Percentiles rank a stretch among this genome's conserved stretches.
Conservation (phyloP, 345 rosid species). For the Linum trigynum region DNA sequence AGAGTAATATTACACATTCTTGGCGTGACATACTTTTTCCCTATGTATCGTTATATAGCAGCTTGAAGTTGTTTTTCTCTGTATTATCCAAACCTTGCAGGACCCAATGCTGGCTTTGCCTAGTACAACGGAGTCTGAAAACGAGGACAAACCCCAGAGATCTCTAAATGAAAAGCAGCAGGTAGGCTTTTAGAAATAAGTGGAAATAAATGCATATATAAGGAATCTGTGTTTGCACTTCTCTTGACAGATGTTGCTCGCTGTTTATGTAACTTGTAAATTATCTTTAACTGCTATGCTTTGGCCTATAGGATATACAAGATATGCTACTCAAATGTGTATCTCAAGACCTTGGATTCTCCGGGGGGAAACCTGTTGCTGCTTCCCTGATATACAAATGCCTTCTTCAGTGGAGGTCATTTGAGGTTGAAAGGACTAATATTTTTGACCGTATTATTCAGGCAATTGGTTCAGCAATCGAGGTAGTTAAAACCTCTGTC, state of each 20-base stretch:
- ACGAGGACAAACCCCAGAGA: conserved; percentile 7
- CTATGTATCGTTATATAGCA: background rate
- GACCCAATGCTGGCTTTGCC: background rate
- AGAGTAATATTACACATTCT: background rate
- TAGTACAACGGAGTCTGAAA: background rate
- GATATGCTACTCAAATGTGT: conserved; percentile 5
- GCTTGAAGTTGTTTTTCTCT: background rate
- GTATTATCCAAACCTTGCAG: background rate
- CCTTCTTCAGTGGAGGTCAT: conserved; percentile 10
- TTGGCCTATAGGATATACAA: conserved; percentile 8
- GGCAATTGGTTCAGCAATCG: conserved; percentile 8
- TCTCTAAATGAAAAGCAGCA: conserved; percentile 10
- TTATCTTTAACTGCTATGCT: background rate
- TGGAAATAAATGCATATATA: background rate
- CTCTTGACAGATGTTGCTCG: background rate
- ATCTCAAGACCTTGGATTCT: conserved; percentile 9
- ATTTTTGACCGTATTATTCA: conserved; percentile 10
- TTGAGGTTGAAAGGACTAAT: conserved; percentile 11
- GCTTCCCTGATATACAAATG: conserved; percentile 11
- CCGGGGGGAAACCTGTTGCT: conserved; percentile 9
- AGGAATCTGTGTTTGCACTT: background rate
- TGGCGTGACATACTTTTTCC: background rate
- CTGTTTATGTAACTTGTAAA: background rate
- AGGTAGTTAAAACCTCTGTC: background rate
- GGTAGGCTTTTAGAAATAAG: background rate